phyloP scores from a whole-genome alignment of 2,329 filamentous ascomycete species.

The Pyricularia sp. region DNA sequence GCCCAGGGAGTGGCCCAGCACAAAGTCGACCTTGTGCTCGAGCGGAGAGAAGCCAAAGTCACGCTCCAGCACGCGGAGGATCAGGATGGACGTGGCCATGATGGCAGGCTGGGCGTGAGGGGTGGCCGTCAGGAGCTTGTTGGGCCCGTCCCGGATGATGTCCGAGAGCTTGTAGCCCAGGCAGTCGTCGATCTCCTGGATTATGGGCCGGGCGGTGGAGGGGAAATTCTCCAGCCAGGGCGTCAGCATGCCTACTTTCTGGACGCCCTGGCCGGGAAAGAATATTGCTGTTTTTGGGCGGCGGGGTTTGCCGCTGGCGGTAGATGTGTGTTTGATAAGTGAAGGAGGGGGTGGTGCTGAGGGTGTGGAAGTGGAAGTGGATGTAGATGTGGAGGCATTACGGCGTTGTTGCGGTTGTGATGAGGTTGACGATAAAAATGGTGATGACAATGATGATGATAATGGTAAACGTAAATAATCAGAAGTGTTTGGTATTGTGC shows the following conservation, averaged over 20 bases:
- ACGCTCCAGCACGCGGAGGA: constrained; percentile 75
- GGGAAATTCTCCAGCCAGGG: constrained; percentile 87
- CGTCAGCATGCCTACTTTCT: constrained; percentile 77
- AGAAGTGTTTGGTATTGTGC: not conserved
- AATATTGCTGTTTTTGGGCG: constrained; percentile 45
- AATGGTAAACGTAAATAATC: not conserved
- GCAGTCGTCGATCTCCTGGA: constrained; percentile 77
- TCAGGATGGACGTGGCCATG: constrained; percentile 88
- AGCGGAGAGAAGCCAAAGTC: constrained; percentile 70
- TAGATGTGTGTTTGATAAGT: too few relatives aligned
- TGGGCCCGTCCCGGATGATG: constrained; percentile 73
- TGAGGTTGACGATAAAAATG: not conserved
- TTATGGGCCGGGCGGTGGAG: constrained; percentile 59
- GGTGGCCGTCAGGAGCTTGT: constrained; percentile 67
- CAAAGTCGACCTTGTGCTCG: constrained; percentile 63
- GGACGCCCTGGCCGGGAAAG: constrained; percentile 74
- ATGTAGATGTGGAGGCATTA: not conserved
- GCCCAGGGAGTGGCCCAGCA: constrained; percentile 82
- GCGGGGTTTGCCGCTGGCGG: not conserved
- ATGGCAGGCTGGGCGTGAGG: constrained; percentile 90
- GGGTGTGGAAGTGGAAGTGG: not conserved
- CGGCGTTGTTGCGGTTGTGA: not conserved
- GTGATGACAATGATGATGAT: not conserved
- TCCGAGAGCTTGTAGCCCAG: constrained; percentile 67
- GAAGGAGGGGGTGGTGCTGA: not conserved